Base-by-base conservation (phyloP, 176 grass and related monocot genomes). In the Leersia perrieri region DNA sequence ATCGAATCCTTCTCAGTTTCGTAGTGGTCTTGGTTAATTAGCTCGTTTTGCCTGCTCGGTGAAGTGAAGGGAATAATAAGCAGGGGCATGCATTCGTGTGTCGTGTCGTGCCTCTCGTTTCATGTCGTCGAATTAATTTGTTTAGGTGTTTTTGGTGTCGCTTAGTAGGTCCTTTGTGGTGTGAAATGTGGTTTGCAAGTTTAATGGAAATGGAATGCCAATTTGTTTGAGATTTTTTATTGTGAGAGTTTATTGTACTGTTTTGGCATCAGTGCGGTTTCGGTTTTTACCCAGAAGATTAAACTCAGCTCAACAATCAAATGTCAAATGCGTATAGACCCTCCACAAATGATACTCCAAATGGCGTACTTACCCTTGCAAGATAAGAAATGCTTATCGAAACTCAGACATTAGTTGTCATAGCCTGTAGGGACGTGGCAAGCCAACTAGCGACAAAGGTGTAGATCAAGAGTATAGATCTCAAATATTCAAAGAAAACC, bases 51-150 rank as follows among this genome's bases (percentile, higher is more conserved):
- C 7, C 5, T 53, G 20, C 49, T 53, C 3, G 49, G 49, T 53
- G 20, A 8, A 69, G n/a, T n/a, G 20, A 63, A 35, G 64, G 33
- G 55, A 89, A 89, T 89, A 89, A 81, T 89, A 89, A 81, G 40
- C 27, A 74, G 60, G 11, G 36, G 6, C 42, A 35, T 38, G 77
- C 44, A 30, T 60, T 42, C 66, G 27, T n/a, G 60, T 23, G 33
- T 27, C 66, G 57, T 42, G 68, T n/a, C 11, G 49, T 26, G 5
- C 51, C 62, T 76, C 65, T 57, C 33, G 27, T 88, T 15, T 42
- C 28, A 57, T 33, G 68, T 81, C 79, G 18, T 61, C 61, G 39
- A 6, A 1, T 28, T 44, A 10, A 3, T 75, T 31, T 38, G 70
- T 38, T 74, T 23, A 35, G 12, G 5, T 70, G 25, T 28, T 14